Evolutionary conservation across 2,329 filamentous ascomycete species (phyloP), one percentile per base, ranked within the genome.

Genomic region (Diaporthe sp.): DNA sequence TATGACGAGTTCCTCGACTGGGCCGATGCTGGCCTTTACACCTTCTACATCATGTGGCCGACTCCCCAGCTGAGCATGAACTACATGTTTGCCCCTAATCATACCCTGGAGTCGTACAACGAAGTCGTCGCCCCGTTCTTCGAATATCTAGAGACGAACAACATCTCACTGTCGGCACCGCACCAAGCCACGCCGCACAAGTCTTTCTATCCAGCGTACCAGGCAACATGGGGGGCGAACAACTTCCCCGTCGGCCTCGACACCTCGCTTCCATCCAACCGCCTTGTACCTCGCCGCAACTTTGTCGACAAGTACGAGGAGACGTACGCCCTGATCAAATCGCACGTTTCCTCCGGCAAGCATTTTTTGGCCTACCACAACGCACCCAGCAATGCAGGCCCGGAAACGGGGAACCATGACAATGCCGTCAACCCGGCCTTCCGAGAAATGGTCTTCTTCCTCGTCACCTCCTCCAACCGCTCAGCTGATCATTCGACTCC

Each of bases 341-440:
- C 81, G 44, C 81, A 81, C 73, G 81, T 80, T 27, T 76, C 77
- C 25, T 77, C 73, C 13, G 68, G 53, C 12, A 55, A 70, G 53
- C 80, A 79, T 77, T 81, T 81, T 66, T 59, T 70, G 42, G 75
- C 72, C 50, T 56, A 77, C 79, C 2, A 82, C 82, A 63, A 63
- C 27, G 59, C 59, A 44, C 59, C 59, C 39, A 63, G 59, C 59
- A 63, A 63, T 4, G 59, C 39, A 6, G 39, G 17, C 39, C 59
- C 39, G 39, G 39, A 25, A 12, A n/a, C 19, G 39, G 59, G n/a
- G 25, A 32, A 47, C 59, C 59, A 32, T 5, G 82, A 83, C 65
- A 84, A 81, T 77, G 80, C 83, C 8, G 83, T 85, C 25, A 81
- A 81, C 53, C 83, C 84, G 0, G 87, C 86, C 1, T 89, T 87